Evolutionary conservation across 2,329 filamentous ascomycete genomes (phyloP), one percentile per base, ranked within the genome.

Genomic region (Penicillium brevicompactum): DNA sequence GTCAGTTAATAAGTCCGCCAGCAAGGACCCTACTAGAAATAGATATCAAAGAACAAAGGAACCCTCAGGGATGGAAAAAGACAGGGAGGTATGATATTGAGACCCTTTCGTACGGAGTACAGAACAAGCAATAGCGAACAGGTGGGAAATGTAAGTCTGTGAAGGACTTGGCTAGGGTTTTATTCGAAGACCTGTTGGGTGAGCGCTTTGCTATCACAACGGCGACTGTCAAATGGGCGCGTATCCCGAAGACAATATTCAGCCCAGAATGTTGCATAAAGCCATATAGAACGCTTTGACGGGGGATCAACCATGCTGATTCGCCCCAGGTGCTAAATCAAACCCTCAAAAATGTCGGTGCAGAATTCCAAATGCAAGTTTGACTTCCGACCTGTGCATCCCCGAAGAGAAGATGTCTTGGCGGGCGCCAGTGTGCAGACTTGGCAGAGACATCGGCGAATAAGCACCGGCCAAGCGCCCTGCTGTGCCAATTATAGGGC

Each of bases 351-450:
- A 44, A 44, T 27, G 18, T 14, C 24, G 37, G 37, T 13, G 31
- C 27, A 45, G 31, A 30, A 45, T 50, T 46, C 42, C 37, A 59
- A 49, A 49, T 30, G 11, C 34, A 47, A 41, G 43, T 22, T 49
- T 51, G 51, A 47, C 45, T 41, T 44, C 43, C 56, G 42, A 41
- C 45, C 45, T 50, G 50, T 53, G 22, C 51, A 50, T 44, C 38
- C 45, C 45, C 46, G 43, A 49, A 48, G 49, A 18, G 52, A 46
- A 41, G 54, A 47, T 47, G 53, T 53, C 22, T 14, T 49, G 48
- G 41, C 34, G 53, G 50, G 60, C 62, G 57, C 55, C 18, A 62
- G 42, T 50, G n/a, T 58, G 58, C 58, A 65, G 56, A 60, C 59
- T 62, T 64, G 58, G 61, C 57, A 44, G 55, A 52, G 42, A 34